These are phyloP conservation scores for Lithospermum erythrorhizon DNA, from an alignment of 257 asterid genomes.

Conservation along the genomic window DNA sequence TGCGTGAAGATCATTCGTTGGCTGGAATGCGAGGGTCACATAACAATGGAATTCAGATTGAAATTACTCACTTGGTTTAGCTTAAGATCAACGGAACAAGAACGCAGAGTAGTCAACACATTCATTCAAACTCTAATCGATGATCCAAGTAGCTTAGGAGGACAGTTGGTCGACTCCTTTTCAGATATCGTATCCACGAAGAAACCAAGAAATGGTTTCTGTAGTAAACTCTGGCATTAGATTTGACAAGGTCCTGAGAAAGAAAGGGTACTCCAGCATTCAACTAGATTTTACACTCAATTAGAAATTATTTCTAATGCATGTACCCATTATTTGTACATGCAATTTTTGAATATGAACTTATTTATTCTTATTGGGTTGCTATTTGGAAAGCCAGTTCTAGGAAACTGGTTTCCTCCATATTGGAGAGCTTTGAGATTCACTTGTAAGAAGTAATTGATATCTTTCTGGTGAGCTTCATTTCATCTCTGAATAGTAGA, in stretches of 20 bases:
- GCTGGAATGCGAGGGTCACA: slow-evolving; percentile 85
- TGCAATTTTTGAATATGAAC: slow-evolving; percentile 18
- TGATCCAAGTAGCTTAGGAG: slow-evolving; percentile 70
- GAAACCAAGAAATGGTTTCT: slow-evolving; percentile 37
- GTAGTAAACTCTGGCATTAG: slow-evolving; percentile 42
- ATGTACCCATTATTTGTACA: slow-evolving; percentile 18
- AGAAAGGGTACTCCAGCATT: slow-evolving; percentile 3
- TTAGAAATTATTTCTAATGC: slow-evolving; percentile 14
- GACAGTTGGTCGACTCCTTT: slow-evolving; percentile 54
- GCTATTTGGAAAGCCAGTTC: background rate
- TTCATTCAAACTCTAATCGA: slow-evolving; percentile 69
- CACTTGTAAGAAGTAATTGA: background rate
- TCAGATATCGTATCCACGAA: slow-evolving; percentile 32
- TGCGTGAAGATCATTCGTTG: slow-evolving; percentile 80
- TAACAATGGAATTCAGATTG: slow-evolving; percentile 64
- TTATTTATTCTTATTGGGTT: slow-evolving; percentile 15
- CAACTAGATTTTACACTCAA: slow-evolving; percentile 4
- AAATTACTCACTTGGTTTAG: slow-evolving; percentile 92
- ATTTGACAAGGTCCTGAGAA: slow-evolving; percentile 7
- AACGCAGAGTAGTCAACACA: slow-evolving; percentile 80
- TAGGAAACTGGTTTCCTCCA: background rate
- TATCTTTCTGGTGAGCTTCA: background rate
- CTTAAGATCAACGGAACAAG: slow-evolving; percentile 82
- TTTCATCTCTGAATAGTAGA: background rate
- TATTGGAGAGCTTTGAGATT: background rate